Percentiles rank a stretch among this genome's conserved stretches.
Conservation (phyloP, 768 basidiomycete species). For the Erythrobasidium yunnanense region DNA sequence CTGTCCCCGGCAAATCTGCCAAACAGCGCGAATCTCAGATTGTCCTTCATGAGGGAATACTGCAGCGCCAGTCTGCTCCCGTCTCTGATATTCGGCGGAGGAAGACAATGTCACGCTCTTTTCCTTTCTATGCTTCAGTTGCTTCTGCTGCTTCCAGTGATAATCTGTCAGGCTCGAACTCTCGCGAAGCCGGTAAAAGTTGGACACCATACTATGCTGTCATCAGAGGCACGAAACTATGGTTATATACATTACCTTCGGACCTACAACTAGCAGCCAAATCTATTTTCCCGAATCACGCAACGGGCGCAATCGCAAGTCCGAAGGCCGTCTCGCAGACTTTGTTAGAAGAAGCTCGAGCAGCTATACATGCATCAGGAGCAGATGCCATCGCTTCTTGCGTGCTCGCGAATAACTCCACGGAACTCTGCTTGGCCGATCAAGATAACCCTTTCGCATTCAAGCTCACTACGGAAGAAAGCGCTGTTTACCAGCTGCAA, state of each 20-base stretch:
- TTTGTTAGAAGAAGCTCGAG: too few species aligned
- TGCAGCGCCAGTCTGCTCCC: constrained; percentile 49
- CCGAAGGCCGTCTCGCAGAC: too few species aligned
- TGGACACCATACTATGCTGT: constrained; percentile 84
- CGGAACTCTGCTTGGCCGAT: too few species aligned
- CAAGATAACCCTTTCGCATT: too few species aligned
- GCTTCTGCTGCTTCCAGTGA: neutral
- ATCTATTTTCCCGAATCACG: constrained; percentile 59
- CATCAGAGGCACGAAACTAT: constrained; percentile 70
- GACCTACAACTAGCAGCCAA: constrained; percentile 58
- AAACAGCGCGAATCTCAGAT: constrained; percentile 54
- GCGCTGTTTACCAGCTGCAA: constrained; percentile 30
- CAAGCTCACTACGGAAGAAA: constrained; percentile 27
- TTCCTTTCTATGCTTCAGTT: neutral
- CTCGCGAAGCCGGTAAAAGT: constrained; percentile 49
- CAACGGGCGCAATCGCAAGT: too few species aligned
- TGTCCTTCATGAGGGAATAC: constrained; percentile 60
- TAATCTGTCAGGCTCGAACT: constrained; percentile 44
- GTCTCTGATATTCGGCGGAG: constrained; percentile 6
- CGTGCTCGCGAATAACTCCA: too few species aligned
- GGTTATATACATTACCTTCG: constrained; percentile 72
- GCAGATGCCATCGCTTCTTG: too few species aligned
- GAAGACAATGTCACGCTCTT: too few species aligned
- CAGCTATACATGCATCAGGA: too few species aligned
- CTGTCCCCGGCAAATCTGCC: too few species aligned